A percentile compares a stretch with the other conserved stretches of the same genome.
Conservation (phyloP, 805 yeast genomes). For the Barnettozyma californica region DNA sequence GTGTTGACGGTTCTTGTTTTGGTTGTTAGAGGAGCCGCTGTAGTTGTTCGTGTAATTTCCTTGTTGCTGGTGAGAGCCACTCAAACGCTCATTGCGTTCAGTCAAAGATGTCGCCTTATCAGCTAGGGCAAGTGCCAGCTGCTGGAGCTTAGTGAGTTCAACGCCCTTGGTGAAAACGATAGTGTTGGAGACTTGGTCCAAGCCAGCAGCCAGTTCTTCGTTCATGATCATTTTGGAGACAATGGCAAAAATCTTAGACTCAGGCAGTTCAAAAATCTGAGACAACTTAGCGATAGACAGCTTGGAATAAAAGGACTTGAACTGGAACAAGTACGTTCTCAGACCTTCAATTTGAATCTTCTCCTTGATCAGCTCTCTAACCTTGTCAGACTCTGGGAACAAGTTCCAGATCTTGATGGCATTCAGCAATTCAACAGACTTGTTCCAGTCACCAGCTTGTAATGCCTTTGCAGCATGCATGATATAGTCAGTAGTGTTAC, state of each 20-base stretch:
- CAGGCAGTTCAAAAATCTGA: conserved; percentile 57
- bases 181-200: conserved; percentile 60
- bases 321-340: conserved; percentile 86
- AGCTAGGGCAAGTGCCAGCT: conserved; percentile 76
- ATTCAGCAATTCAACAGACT: conserved; percentile 64
- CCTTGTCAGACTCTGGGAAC: conserved; percentile 60
- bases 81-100: conserved; percentile 81
- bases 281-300: conserved; percentile 66
- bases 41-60: conserved; percentile 19
- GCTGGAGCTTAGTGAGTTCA: conserved; percentile 81
- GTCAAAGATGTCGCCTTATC: conserved; percentile 74
- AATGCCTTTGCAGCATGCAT: conserved; percentile 88
- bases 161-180: conserved; percentile 70
- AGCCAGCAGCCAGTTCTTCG: conserved; percentile 71
- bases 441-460: conserved; percentile 85
- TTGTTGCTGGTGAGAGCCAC: conserved; percentile 51
- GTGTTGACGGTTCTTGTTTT: conserved; percentile 24
- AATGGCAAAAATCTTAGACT: conserved; percentile 51
- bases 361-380: conserved; percentile 65
- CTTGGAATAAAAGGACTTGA: conserved; percentile 69
- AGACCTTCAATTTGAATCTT: conserved; percentile 87
- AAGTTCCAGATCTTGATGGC: conserved; percentile 84
- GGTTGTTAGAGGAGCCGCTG: conserved; percentile 14
- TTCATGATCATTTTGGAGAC: conserved; percentile 70
- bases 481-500: conserved; percentile 88